Percentiles rank a stretch among this genome's conserved stretches.
These are phyloP conservation scores for Gamsiella multidivaricata DNA, from an alignment of 192 early-diverging fungal species.

Conservation along the genomic window DNA sequence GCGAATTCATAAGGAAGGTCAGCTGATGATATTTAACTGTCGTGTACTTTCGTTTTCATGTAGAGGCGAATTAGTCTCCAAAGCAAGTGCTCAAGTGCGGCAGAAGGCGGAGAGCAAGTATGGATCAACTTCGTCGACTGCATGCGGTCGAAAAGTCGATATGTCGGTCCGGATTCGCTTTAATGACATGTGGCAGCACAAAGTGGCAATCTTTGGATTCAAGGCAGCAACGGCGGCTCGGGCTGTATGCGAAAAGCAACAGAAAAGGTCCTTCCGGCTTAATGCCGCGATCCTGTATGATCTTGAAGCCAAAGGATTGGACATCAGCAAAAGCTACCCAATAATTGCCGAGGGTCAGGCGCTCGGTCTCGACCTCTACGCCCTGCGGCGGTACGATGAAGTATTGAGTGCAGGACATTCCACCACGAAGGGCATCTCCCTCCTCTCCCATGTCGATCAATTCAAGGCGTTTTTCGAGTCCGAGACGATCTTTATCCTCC, in stretches of 20 bases:
- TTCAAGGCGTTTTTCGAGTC: conserved; percentile 15
- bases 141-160: conserved; percentile 16
- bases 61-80: conserved; percentile 27
- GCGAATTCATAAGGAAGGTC: neutral
- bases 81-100: conserved; percentile 1
- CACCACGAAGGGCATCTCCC: conserved; percentile 9
- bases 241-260: conserved; percentile 20
- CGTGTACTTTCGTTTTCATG: neutral
- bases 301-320: conserved; percentile 8
- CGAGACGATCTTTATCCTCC: conserved; percentile 10
- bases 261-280: conserved; percentile 9
- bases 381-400: conserved; percentile 9
- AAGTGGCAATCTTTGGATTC: conserved; percentile 19
- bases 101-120: conserved; percentile 11
- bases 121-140: conserved; percentile 3
- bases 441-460: conserved; percentile 5
- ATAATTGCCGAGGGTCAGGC: conserved; percentile 9
- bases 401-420: conserved; percentile 10
- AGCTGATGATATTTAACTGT: neutral
- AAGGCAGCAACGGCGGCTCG: conserved; percentile 7
- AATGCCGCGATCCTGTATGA: conserved; percentile 21
- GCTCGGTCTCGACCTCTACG: conserved; percentile 11
- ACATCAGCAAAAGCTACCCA: conserved; percentile 11
- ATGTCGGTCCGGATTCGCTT: conserved; percentile 11
- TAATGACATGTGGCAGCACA: conserved; percentile 5